Percentiles rank a stretch among this genome's conserved stretches.
Evolutionary conservation across 108 stramenopile genomes (phyloP).

Genomic region (Nannochloropsis gaditana): DNA sequence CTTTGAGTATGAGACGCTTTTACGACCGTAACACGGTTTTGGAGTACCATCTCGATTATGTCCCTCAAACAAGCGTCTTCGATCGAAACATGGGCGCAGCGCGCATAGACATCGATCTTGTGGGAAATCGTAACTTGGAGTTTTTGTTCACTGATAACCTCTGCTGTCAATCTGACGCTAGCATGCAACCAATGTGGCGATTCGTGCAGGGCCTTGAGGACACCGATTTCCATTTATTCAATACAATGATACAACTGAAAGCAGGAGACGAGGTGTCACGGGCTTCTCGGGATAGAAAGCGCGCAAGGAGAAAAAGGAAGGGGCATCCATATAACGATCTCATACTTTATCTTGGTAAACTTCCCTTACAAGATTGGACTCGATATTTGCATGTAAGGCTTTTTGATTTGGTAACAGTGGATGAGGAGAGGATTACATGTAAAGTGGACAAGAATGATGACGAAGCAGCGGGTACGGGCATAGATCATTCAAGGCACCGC

Average conservation of each 20-base stretch:
- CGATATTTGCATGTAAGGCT: background rate
- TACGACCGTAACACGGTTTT: background rate
- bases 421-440: background rate
- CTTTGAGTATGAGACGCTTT: too few species aligned
- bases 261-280: too few species aligned
- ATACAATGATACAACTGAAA: too few species aligned
- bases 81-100: conserved; percentile 4
- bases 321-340: background rate
- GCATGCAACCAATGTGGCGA: background rate
- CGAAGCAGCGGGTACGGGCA: too few species aligned
- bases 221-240: background rate
- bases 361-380: background rate
- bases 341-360: background rate
- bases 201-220: background rate
- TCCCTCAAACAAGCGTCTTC: background rate
- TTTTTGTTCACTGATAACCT: too few species aligned
- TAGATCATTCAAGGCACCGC: too few species aligned
- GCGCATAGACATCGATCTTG: background rate
- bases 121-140: background rate
- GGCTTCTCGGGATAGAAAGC: too few species aligned
- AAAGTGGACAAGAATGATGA: too few species aligned
- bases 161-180: background rate
- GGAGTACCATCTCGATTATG: background rate
- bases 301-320: background rate
- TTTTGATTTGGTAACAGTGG: background rate